Base-by-base conservation (phyloP, 2,329 filamentous ascomycete genomes). In the Chaetothyriales sp. region DNA sequence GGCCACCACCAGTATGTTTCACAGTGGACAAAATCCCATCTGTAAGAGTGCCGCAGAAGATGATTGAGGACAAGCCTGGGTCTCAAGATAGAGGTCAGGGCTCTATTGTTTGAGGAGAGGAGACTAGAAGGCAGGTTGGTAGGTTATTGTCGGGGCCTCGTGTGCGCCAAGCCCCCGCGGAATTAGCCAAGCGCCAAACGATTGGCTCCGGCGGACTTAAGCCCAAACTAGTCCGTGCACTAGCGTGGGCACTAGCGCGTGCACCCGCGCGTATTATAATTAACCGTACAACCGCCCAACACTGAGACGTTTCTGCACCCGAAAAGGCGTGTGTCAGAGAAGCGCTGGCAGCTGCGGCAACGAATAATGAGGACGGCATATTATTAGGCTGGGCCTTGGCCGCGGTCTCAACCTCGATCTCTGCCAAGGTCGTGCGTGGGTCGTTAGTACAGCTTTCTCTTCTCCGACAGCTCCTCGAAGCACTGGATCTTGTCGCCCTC, bases 401-500 rank as follows among this genome's bases (percentile, higher is more conserved):
- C 32, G 12, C 7, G 3, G 28, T 36, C 28, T 36, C 28, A 12
- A 10, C 28, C 28, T 10, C 28, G 28, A 10, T 36, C 12, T 9
- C 28, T 2, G 12, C 8, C 28, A 9, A 15, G 32, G 32, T 12
- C 2, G 32, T 15, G 3, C 3, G 28, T 39, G 10, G 32, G 9
- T 12, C 4, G 10, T 39, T 51, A 57, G 43, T 59, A 70, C 28
- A 72, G 63, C 48, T 62, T 70, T 61, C 86, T 75, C 73, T 84
- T 84, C 68, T 92, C 86, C 51, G 68, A 69, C 18, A 81, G 75
- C 67, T 89, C 84, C 63, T 95, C 86, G 62, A 89, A 94, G 32
- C 81, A 82, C 70, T 96, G 92, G 55, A 98, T 77, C 65, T 83
- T 78, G 68, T 98, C 92, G 25, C 90, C 92, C 12, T 80, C 73